Conservation (phyloP, 371 early-diverging fungal genomes). For the Mortierella sp. region DNA sequence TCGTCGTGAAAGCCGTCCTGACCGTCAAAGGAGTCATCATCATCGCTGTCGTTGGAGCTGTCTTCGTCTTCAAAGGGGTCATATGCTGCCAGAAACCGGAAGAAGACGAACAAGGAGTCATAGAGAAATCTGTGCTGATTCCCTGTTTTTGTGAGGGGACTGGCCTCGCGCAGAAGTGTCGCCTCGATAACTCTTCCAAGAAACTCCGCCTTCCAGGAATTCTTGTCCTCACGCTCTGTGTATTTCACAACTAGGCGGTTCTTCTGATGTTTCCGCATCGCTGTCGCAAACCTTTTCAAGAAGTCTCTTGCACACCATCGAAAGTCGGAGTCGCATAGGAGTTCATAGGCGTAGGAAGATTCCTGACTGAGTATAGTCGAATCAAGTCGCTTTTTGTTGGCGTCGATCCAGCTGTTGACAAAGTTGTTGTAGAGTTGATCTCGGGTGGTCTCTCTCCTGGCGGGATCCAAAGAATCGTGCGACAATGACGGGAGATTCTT, state of each 20-base stretch:
- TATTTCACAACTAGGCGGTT: neutral
- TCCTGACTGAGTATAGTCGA: neutral
- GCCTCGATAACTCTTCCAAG: neutral
- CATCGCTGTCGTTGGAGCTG: neutral
- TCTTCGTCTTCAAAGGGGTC: too few relatives aligned
- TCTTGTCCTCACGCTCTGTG: neutral
- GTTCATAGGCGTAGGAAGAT: neutral
- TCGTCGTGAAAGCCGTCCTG: neutral
- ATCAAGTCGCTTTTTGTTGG: neutral
- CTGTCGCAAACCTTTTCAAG: neutral
- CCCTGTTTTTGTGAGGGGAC: neutral
- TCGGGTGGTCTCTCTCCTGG: neutral
- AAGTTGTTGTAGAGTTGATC: neutral
- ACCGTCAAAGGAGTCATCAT: neutral
- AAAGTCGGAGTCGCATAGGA: neutral
- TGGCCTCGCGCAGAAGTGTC: constrained; percentile 1
- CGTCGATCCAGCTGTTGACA: neutral
- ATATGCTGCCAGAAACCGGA: too few relatives aligned
- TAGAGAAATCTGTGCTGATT: neutral
- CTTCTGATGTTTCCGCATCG: neutral
- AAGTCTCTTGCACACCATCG: neutral
- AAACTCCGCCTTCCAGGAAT: neutral
- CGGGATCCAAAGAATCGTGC: too few relatives aligned
- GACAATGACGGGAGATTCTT: neutral
- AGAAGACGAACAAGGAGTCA: neutral